Evolutionary conservation across 495 filamentous ascomycete genomes (phyloP), one percentile per base, ranked within the genome.

Genomic region (Xylaria scruposa): DNA sequence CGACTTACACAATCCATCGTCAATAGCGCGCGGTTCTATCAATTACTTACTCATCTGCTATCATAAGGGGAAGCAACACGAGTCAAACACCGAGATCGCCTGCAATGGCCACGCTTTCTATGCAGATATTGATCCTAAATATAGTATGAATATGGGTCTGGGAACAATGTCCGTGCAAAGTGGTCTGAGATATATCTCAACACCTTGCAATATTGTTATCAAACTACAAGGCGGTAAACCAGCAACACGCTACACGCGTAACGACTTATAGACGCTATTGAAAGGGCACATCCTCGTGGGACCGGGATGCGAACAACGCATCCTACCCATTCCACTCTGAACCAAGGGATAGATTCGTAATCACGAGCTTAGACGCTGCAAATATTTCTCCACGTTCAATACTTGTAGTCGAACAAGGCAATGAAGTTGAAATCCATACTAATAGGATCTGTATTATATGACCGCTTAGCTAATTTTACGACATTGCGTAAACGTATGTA

Each of bases 51-150:
- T 31, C 53, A 4, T 9, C 10, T 54, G 12, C 51, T 29, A 15
- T 29, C 53, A 31, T 49, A 31, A 10, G 40, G 67, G 7, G 24
- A 60, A 12, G 38, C 8, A 36, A 26, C 9, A 59, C 54, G 66
- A 69, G 31, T 51, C 66, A 53, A 70, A 44, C 61, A 10, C 67
- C 21, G 44, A 46, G 44, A 26, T 62, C 54, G 26, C 33, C 53
- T 12, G 19, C 53, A 53, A 36, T 49, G 29, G 19, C 54, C 54
- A 49, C 26, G 6, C 26, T 54, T 59, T 10, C 54, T 29, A 36
- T 51, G 15, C 21, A 29, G 29, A 21, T 53, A 31, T 62, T 31
- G 65, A 56, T 36, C 46, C 65, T 70, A 31, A 47, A 38, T 49
- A n/a, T 62, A 70, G 53, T 9, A 19, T n/a, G 33, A 26, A 65